Percentiles rank a stretch among this genome's conserved stretches.
Evolutionary conservation across 2,329 filamentous ascomycete species (phyloP).

Genomic region (Colletotrichum liaoningense): DNA sequence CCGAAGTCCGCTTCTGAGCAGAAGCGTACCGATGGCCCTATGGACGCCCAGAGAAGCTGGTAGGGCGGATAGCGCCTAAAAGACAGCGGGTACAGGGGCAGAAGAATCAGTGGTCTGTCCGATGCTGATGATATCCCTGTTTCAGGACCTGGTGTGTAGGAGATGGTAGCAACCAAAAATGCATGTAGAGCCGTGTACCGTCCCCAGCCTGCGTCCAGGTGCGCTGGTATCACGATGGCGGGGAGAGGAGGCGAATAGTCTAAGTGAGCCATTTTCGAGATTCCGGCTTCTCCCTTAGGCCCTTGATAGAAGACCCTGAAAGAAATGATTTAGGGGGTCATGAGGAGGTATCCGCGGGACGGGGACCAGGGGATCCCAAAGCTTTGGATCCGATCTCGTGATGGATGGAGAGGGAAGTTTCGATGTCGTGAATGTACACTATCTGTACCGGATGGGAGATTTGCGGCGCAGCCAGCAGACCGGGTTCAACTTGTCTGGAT

Average conservation of each 20-base stretch:
- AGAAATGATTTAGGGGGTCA: constrained; percentile 21
- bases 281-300: constrained; percentile 20
- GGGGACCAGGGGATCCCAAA: constrained; percentile 16
- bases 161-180: background rate
- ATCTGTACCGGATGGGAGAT: background rate
- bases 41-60: background rate
- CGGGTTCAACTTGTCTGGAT: background rate
- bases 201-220: background rate
- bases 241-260: constrained; percentile 6
- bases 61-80: background rate
- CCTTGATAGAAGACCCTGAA: background rate
- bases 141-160: background rate
- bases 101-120: constrained; percentile 4
- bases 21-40: background rate
- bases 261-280: constrained; percentile 24
- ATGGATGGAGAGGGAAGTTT: background rate
- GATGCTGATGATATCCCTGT: constrained; percentile 13
- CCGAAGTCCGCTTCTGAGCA: constrained; percentile 31
- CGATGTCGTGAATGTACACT: constrained; percentile 2
- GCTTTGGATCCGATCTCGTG: constrained; percentile 12
- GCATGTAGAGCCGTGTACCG: background rate
- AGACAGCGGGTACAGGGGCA: constrained; percentile 2
- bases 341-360: constrained; percentile 6
- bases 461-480: background rate
- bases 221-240: constrained; percentile 3